phyloP scores from a whole-genome alignment of 768 basidiomycete genomes.

The Krasilnikovozyma curviuscula region DNA sequence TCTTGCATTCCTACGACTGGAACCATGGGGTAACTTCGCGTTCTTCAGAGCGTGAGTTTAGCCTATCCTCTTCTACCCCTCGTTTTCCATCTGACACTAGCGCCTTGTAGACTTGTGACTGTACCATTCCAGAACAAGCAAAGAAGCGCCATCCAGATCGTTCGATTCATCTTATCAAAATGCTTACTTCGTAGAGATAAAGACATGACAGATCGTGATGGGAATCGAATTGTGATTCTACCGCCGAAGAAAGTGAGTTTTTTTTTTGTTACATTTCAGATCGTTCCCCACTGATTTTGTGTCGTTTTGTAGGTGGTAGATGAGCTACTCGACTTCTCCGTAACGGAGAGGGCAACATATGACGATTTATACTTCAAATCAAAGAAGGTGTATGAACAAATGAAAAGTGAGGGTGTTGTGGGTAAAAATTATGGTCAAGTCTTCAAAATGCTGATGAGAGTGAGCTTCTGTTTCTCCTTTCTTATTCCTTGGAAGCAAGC shows the following conservation, averaged over 20 bases:
- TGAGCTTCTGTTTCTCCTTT: too few relatives aligned
- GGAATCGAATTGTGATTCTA: conserved; percentile 69
- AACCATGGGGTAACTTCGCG: conserved; percentile 29
- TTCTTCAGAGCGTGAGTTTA: conserved; percentile 54
- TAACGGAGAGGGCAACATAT: neutral
- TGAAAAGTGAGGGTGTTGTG: conserved; percentile 22
- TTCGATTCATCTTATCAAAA: conserved; percentile 81
- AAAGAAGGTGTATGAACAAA: conserved; percentile 16
- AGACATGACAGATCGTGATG: conserved; percentile 68
- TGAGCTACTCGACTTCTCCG: neutral
- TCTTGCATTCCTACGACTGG: conserved; percentile 30
- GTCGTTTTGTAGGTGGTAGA: neutral
- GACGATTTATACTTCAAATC: neutral
- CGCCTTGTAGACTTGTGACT: conserved; percentile 51
- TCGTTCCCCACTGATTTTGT: conserved; percentile 18
- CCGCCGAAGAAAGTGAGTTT: conserved; percentile 56
- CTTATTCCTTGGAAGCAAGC: too few relatives aligned
- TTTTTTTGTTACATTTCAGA: conserved; percentile 26
- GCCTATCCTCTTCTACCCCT: neutral
- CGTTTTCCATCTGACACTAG: neutral
- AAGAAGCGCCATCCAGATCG: conserved; percentile 80
- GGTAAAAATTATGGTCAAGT: conserved; percentile 20
- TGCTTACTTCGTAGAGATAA: conserved; percentile 78
- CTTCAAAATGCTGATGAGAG: conserved; percentile 17
- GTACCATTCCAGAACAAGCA: conserved; percentile 79